Percentiles rank a stretch among this genome's conserved stretches.
Conservation (phyloP, 768 basidiomycete species). For the Boletus eberwhitei region DNA sequence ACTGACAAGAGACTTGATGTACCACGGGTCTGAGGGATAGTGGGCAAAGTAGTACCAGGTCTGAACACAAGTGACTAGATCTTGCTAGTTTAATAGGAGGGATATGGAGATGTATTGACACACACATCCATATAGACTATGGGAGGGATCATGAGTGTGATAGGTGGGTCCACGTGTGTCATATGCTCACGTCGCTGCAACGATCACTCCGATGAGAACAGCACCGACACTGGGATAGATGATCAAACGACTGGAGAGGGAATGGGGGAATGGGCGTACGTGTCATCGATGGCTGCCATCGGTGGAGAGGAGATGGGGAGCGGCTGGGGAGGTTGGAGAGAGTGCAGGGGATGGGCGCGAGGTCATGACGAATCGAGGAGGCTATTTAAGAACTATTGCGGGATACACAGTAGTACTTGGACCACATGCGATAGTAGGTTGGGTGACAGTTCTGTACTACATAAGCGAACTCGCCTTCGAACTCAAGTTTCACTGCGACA, state of each 20-base stretch:
- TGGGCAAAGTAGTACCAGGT: slow-evolving; percentile 51
- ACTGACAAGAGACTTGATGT: slow-evolving; percentile 44
- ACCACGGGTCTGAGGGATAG: slow-evolving; percentile 49
- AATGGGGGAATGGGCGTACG: slow-evolving; percentile 25
- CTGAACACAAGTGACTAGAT: slow-evolving; percentile 52
- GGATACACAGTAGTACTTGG: too few relatives aligned
- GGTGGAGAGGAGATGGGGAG: background rate
- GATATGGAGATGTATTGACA: background rate
- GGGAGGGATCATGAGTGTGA: slow-evolving; percentile 2
- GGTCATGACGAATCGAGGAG: background rate
- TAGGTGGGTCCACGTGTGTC: background rate
- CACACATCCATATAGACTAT: slow-evolving; percentile 51
- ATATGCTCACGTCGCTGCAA: slow-evolving; percentile 46
- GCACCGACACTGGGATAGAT: slow-evolving; percentile 43
- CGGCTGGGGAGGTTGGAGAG: background rate
- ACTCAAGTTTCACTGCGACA: background rate
- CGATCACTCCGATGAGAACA: slow-evolving; percentile 46
- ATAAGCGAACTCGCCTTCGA: too few relatives aligned
- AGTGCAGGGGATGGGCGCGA: background rate
- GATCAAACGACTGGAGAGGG: background rate
- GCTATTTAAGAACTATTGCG: slow-evolving; percentile 1
- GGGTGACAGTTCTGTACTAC: too few relatives aligned
- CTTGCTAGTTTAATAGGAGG: background rate
- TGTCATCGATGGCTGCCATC: slow-evolving; percentile 29
- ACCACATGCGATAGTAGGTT: too few relatives aligned